Evolutionary conservation across 108 stramenopile species (phyloP), one percentile per base, ranked within the genome.

Genomic region (Cyclotella cryptica): DNA sequence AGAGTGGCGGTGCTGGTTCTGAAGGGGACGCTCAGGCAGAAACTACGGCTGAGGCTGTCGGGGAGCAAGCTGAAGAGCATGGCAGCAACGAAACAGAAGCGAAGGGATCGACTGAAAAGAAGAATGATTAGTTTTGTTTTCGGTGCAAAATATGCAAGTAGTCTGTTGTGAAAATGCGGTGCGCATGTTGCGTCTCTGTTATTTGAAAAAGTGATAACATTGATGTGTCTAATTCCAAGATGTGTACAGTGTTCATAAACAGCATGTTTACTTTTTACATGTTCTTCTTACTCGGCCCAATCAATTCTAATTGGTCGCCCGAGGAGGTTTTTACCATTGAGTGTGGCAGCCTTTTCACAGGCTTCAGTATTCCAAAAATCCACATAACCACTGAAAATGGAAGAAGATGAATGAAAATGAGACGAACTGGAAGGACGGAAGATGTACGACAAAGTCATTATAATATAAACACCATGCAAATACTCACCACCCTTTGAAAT

Each of bases 311-410:
- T 96, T 8, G 96, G 96, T 57, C 96, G 54, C 46, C 93, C 96
- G 29, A 96, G 68, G 4, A 96, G 71, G 71, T 88, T 92, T 83
- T 96, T 96, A 43, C 96, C 96, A 75, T 96, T 96, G 65, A 96
- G 70, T 0, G 91, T 86, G 14, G 96, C 96, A 5, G 84, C 96
- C 77, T 93, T 93, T 39, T 94, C 93, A 71, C 96, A 96, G n/a
- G 91, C 90, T 57, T 91, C 92, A 17, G 92, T 83, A 57, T 87
- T 90, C 96, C 96, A 96, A 72, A 96, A 96, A 46, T 96, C 96
- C 13, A 92, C 96, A 76, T 81, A 96, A 14, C 96, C 96, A 68
- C 81, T 84, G 35, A 40, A 43, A 69, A 15, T 49, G 40, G 22
- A 43, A 71, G 55, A 57, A 1, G 62, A 26, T n/a, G 28, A 18